A percentile compares a stretch with the other conserved stretches of the same genome.
phyloP scores from a whole-genome alignment of 2,329 filamentous ascomycete genomes.

The Colletotrichum sp. region DNA sequence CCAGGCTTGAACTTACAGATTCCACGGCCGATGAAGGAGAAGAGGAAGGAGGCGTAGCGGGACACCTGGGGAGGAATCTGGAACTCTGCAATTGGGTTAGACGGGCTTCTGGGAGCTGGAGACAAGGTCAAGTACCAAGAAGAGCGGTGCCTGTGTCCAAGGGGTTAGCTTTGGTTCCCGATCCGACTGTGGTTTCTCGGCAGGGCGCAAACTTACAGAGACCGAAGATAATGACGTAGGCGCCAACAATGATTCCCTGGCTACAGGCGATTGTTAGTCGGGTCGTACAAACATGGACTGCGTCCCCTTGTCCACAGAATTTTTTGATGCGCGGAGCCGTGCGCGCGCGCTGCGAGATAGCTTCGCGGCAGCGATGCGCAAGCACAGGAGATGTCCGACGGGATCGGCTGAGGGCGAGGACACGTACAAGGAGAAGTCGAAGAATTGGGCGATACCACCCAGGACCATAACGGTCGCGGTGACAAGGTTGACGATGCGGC shows the following conservation, averaged over 20 bases:
- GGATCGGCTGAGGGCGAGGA: neutral
- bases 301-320: neutral
- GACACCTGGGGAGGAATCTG: constrained; percentile 92
- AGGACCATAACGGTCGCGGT: constrained; percentile 87
- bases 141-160: constrained; percentile 64
- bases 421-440: constrained; percentile 64
- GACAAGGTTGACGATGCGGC: constrained; percentile 92
- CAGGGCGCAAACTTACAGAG: constrained; percentile 61
- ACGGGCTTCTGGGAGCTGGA: neutral
- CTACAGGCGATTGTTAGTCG: constrained; percentile 41
- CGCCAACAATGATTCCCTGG: constrained; percentile 77
- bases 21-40: constrained; percentile 95
- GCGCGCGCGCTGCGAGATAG: neutral
- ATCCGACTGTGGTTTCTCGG: neutral
- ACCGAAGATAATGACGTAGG: constrained; percentile 92
- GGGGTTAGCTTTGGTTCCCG: constrained; percentile 22
- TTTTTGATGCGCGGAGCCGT: constrained; percentile 1
- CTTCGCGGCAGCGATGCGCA: neutral
- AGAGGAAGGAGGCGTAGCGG: constrained; percentile 95
- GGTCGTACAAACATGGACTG: constrained; percentile 29
- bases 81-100: constrained; percentile 66
- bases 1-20: constrained; percentile 70
- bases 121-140: constrained; percentile 51
- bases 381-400: neutral
- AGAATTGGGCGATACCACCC: constrained; percentile 79